phyloP scores from a whole-genome alignment of 495 filamentous ascomycete species.

The Paragyromitra xinjiangensis region DNA sequence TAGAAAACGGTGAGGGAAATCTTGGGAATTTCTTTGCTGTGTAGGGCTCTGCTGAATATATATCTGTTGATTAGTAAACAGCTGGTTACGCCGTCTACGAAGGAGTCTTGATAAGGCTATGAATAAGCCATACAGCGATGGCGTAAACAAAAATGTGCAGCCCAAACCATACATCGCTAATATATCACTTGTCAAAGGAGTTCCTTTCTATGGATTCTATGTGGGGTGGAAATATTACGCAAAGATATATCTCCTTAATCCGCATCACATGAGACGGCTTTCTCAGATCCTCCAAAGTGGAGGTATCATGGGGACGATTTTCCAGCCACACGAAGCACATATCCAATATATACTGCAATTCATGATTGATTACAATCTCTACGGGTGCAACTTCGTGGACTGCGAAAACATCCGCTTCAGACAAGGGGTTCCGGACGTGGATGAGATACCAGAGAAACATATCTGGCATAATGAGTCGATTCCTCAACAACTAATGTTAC shows the following conservation, averaged over 20 bases:
- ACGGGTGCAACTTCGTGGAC: constrained; percentile 87
- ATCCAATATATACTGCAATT: constrained; percentile 91
- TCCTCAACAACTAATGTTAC: constrained; percentile 63
- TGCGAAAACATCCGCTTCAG: constrained; percentile 75
- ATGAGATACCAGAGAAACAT: constrained; percentile 68
- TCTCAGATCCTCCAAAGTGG: constrained; percentile 87
- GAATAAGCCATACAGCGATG: constrained; percentile 22
- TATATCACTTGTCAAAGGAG: constrained; percentile 88
- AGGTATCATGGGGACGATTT: constrained; percentile 77
- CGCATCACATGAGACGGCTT: constrained; percentile 79
- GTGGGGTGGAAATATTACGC: constrained; percentile 91
- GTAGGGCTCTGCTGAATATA: constrained; percentile 21
- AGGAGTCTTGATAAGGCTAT: constrained; percentile 50
- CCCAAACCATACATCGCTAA: constrained; percentile 78
- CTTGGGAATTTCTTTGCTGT: not conserved
- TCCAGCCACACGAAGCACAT: constrained; percentile 95
- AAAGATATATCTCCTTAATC: constrained; percentile 93
- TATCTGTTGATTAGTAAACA: constrained; percentile 20
- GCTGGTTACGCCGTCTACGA: constrained; percentile 42
- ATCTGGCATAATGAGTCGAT: constrained; percentile 83
- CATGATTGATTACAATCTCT: constrained; percentile 98
- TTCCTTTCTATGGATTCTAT: constrained; percentile 94
- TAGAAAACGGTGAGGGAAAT: constrained; percentile 68
- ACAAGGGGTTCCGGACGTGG: constrained; percentile 74
- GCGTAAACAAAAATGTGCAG: constrained; percentile 51